Evolutionary conservation across 768 basidiomycete species (phyloP), one percentile per base, ranked within the genome.

Genomic region (Roridomyces roridus): DNA sequence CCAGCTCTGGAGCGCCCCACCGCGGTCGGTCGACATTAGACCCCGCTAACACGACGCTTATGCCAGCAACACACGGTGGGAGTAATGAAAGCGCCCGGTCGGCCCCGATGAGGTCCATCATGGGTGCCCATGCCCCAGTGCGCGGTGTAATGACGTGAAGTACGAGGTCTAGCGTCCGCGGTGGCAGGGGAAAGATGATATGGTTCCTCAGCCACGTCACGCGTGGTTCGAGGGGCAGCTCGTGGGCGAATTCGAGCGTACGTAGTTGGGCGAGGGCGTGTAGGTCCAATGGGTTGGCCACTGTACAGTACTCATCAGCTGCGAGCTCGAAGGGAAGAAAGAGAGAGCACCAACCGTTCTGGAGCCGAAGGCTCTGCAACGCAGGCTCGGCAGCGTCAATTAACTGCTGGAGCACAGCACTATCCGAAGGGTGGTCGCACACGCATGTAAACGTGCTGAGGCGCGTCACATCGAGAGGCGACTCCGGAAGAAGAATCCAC

Each of bases 401-500:
- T 14, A 58, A 23, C 8, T 26, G 18, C 51, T 39, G 46, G 39
- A 52, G n/a, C 1, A 29, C 26, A 11, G 46, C 7, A 17, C 37
- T 8, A 40, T 58, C 45, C 1, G 17, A 39, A 4, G 4, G 10
- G 28, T 17, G 6, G 39, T 57, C 56, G 45, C n/a, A 40, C 11
- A 40, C 44, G 41, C 51, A 53, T 9, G 18, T 21, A 23, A 59
- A 39, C 4, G 51, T 53, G 20, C 6, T 21, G 40, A 59, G 57
- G 25, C 35, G 35, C 17, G 46, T 45, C 46, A 54, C 6, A 14
- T 53, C 47, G 26, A 53, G 26, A 23, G 57, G 57, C 17, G 57
- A 59, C 17, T 59, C 46, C 1, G 57, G 51, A 12, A 29, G 51
- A 20, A 59, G 51, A 40, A 59, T 59, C 57, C 57, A 59, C 1